Evolutionary conservation across 768 basidiomycete species (phyloP).

Genomic region (Tephrocybe rancida): DNA sequence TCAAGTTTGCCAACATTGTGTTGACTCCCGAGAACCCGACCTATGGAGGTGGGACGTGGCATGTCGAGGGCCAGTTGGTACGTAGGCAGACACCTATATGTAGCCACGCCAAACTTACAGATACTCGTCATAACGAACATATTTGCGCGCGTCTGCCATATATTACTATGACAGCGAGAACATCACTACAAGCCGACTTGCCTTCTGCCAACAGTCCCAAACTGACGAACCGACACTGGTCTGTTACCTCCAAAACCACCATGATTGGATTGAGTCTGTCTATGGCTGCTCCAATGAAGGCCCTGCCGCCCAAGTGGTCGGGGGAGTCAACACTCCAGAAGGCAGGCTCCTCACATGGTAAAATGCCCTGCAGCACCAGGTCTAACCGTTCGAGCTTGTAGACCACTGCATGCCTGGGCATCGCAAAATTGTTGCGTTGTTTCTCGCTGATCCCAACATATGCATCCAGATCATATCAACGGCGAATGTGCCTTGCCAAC

Average conservation of each 20-base stretch:
- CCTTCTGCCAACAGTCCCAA: conserved; percentile 28
- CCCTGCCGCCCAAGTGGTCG: conserved; percentile 12
- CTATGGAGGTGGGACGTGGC: conserved; percentile 40
- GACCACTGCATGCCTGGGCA: conserved; percentile 15
- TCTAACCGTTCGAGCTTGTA: conserved; percentile 11
- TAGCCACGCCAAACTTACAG: not conserved
- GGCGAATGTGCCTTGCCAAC: conserved; percentile 26
- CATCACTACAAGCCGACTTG: conserved; percentile 29
- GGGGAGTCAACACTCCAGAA: conserved; percentile 12
- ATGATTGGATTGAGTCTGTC: conserved; percentile 18
- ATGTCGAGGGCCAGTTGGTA: conserved; percentile 35
- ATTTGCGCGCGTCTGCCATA: conserved; percentile 26
- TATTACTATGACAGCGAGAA: conserved; percentile 32
- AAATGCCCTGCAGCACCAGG: conserved; percentile 18
- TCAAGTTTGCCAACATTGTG: conserved; percentile 33
- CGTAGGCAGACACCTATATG: not conserved
- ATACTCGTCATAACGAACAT: conserved; percentile 22
- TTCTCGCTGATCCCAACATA: conserved; percentile 6
- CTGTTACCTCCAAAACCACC: conserved; percentile 19
- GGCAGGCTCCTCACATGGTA: conserved; percentile 17
- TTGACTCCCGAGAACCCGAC: conserved; percentile 37
- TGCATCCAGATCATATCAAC: conserved; percentile 21
- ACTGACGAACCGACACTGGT: conserved; percentile 8
- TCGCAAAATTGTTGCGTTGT: conserved; percentile 17
- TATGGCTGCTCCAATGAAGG: conserved; percentile 5